A percentile compares a stretch with the other conserved stretches of the same genome.
These are phyloP conservation scores for Dactylellina drechsleri DNA, from an alignment of 2,329 filamentous ascomycete genomes.

Conservation along the genomic window DNA sequence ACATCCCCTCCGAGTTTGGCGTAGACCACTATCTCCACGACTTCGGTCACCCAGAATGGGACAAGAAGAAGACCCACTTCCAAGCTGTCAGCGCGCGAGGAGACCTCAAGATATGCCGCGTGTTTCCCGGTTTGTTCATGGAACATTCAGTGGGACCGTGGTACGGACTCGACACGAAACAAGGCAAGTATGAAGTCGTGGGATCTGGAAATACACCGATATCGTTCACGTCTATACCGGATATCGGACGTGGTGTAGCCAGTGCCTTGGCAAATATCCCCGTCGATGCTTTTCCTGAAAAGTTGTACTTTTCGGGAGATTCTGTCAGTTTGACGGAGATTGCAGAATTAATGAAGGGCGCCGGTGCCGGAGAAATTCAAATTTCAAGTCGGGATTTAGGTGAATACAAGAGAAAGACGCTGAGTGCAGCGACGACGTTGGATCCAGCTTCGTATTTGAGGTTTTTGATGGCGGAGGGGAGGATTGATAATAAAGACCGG, in stretches of 20 bases:
- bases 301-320: conserved; percentile 59
- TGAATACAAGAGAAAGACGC: conserved; percentile 58
- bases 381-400: conserved; percentile 57
- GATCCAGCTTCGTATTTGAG: conserved; percentile 59
- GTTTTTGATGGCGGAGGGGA: conserved; percentile 61
- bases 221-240: conserved; percentile 60
- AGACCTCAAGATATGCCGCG: conserved; percentile 58
- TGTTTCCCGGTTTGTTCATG: conserved; percentile 60
- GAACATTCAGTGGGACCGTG: conserved; percentile 61
- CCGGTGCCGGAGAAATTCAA: conserved; percentile 56
- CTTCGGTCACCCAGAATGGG: conserved; percentile 61
- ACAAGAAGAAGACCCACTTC: conserved; percentile 60
- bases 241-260: conserved; percentile 60
- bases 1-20: conserved; percentile 62
- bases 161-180: conserved; percentile 60
- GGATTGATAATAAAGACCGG: conserved; percentile 58
- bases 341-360: conserved; percentile 58
- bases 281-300: conserved; percentile 57
- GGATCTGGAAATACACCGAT: conserved; percentile 57
- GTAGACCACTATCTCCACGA: conserved; percentile 62
- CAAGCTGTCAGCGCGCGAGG: conserved; percentile 52
- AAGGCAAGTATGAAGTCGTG: conserved; percentile 59
- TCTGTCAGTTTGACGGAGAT: conserved; percentile 57
- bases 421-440: conserved; percentile 50
- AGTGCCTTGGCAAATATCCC: conserved; percentile 56